Conservation (phyloP, 805 yeast species). For the Kockiozyma suomiensis region DNA sequence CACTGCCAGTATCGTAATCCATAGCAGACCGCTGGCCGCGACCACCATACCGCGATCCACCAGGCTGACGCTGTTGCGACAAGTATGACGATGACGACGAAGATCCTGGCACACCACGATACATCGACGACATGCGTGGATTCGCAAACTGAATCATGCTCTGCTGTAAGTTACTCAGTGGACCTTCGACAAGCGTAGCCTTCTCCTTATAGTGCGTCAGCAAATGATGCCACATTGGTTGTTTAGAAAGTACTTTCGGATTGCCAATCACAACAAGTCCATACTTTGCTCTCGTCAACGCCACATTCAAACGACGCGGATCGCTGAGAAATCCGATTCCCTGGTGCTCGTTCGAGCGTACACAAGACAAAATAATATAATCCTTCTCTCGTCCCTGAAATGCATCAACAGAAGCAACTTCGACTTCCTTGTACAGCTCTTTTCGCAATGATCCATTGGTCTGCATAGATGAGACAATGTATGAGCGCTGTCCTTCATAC, state of each 20-base stretch:
- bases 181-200: constrained; percentile 90
- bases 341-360: constrained; percentile 73
- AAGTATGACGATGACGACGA: not conserved
- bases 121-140: constrained; percentile 27
- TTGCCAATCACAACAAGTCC: constrained; percentile 83
- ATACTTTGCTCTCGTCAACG: constrained; percentile 82
- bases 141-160: constrained; percentile 56
- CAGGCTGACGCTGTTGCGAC: constrained; percentile 10
- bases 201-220: constrained; percentile 76
- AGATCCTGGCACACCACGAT: not conserved
- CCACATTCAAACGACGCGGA: constrained; percentile 85
- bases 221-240: constrained; percentile 76
- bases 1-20: constrained; percentile 47
- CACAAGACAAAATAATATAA: constrained; percentile 75
- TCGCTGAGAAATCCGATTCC: constrained; percentile 83
- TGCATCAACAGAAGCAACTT: constrained; percentile 93
- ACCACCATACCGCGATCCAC: not conserved
- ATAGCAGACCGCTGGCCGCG: not conserved
- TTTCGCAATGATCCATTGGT: constrained; percentile 68
- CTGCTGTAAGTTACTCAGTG: constrained; percentile 73
- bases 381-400: constrained; percentile 92
- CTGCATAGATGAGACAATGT: constrained; percentile 74
- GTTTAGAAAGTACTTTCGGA: constrained; percentile 71
- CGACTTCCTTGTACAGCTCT: constrained; percentile 68
- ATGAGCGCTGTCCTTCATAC: constrained; percentile 90